These are phyloP conservation scores for Colletotrichum orchidophilum DNA, from an alignment of 2,329 filamentous ascomycete species.

Conservation along the genomic window DNA sequence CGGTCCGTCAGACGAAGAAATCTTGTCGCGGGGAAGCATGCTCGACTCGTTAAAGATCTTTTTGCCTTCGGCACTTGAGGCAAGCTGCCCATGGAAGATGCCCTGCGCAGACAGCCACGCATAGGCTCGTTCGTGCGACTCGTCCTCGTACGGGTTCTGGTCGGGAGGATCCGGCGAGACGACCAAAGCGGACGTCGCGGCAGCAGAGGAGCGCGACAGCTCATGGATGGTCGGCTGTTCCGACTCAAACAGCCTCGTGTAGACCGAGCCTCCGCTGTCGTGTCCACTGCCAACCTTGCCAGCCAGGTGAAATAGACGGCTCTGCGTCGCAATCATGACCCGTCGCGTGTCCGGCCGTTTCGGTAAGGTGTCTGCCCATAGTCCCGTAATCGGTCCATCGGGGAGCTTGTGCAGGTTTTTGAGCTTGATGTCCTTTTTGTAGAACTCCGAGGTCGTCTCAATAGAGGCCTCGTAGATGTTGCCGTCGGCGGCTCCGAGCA, in stretches of 20 bases:
- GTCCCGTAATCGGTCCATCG: conserved; percentile 83
- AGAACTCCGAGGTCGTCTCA: conserved; percentile 94
- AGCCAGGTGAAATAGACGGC: conserved; percentile 80
- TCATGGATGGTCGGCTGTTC: conserved; percentile 85
- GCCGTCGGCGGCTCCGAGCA: conserved; percentile 91
- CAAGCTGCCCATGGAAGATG: conserved; percentile 85
- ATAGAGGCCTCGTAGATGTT: conserved; percentile 96
- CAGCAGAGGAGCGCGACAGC: conserved; percentile 66
- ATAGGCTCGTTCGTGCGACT: conserved; percentile 75
- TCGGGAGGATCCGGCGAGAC: conserved; percentile 80
- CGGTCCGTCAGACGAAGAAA: conserved; percentile 47
- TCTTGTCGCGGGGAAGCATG: conserved; percentile 77
- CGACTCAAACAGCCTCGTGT: conserved; percentile 85
- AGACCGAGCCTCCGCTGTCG: conserved; percentile 87
- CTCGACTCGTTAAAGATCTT: conserved; percentile 83
- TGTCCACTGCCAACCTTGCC: conserved; percentile 79
- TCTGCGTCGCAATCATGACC: conserved; percentile 82
- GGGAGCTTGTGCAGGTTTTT: conserved; percentile 84
- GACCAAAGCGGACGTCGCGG: conserved; percentile 73
- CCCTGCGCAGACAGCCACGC: conserved; percentile 92
- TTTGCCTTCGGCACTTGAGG: conserved; percentile 72
- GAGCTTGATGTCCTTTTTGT: conserved; percentile 90
- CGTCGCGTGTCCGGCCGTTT: conserved; percentile 77
- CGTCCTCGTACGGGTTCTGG: conserved; percentile 61
- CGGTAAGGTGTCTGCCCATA: conserved; percentile 82